These are phyloP conservation scores for Candida bentonensis DNA, from an alignment of 805 yeast species.

Conservation along the genomic window DNA sequence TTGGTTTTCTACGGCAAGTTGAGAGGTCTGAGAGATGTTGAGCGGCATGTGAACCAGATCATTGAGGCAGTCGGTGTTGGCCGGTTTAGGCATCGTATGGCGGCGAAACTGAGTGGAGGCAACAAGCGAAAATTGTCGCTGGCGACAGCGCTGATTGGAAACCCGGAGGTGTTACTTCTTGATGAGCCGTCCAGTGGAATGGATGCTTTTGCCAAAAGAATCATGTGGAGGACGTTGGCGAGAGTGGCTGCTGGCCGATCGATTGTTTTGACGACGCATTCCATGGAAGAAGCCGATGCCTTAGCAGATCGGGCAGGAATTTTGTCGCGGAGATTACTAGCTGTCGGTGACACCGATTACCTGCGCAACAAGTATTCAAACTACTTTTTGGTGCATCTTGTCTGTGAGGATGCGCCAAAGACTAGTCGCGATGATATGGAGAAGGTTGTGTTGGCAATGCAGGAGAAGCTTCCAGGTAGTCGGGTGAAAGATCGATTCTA, in stretches of 20 bases:
- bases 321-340: constrained; percentile 18
- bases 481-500: constrained; percentile 17
- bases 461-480: constrained; percentile 14
- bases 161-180: constrained; percentile 22
- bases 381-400: constrained; percentile 18
- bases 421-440: constrained; percentile 17
- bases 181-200: constrained; percentile 27
- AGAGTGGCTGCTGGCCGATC: constrained; percentile 19
- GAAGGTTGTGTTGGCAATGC: constrained; percentile 14
- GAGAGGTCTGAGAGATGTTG: constrained; percentile 17
- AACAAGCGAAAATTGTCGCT: constrained; percentile 24
- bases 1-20: constrained; percentile 20
- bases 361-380: constrained; percentile 18
- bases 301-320: constrained; percentile 23
- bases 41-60: constrained; percentile 17
- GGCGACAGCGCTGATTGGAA: constrained; percentile 23
- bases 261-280: constrained; percentile 23
- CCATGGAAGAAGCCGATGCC: constrained; percentile 27
- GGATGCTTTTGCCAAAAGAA: constrained; percentile 26
- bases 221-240: constrained; percentile 24
- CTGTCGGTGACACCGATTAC: constrained; percentile 19
- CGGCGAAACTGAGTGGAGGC: constrained; percentile 22
- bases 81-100: constrained; percentile 19
- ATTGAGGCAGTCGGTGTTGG: constrained; percentile 23
- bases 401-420: constrained; percentile 17